Evolutionary conservation across 1,284 basidiomycete species (phyloP), one percentile per base, ranked within the genome.

Genomic region (Cerioporus squamosus): DNA sequence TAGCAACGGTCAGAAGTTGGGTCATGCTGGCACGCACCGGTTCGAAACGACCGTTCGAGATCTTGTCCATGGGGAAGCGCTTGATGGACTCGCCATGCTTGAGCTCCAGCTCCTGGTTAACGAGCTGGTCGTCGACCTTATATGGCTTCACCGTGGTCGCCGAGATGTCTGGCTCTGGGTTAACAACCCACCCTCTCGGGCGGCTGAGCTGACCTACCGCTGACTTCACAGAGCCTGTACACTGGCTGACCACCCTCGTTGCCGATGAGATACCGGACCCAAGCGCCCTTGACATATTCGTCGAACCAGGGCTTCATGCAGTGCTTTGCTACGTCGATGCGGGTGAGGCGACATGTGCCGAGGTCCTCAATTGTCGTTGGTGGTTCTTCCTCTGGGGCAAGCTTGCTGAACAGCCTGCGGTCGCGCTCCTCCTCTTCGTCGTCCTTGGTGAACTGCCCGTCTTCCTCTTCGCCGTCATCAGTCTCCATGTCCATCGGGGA

Each of bases 151-250:
- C 76, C 2, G 77, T 69, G 48, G 84, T 80, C 54, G 78, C 74
- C 36, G 77, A 73, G 31, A 91, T 75, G 62, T 80, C 85, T 85
- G 50, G 7, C 31, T 23, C 20, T n/a, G n/a, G 42, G 33, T 61
- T 14, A 64, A 54, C 50, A 20, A 24, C 18, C n/a, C 5, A 29
- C n/a, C 15, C 15, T n/a, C 5, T 18, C 26, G 40, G 18, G 23
- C 24, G 48, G 14, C 2, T 5, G 20, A 24, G 15, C 24, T 10
- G 22, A 80, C 88, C 66, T 62, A 94, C 94, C 82, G 18, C 74
- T 71, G 40, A 97, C 80, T 72, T 93, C 86, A 70, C 94, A 94
- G 53, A 95, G 81, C 46, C 94, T 85, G 74, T 97, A 97, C 36
- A 91, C 82, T n/a, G 82, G 79, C 57, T 80, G 70, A 6, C 77